These are phyloP conservation scores for Tribonema minus DNA, from an alignment of 108 stramenopile species.

Conservation along the genomic window DNA sequence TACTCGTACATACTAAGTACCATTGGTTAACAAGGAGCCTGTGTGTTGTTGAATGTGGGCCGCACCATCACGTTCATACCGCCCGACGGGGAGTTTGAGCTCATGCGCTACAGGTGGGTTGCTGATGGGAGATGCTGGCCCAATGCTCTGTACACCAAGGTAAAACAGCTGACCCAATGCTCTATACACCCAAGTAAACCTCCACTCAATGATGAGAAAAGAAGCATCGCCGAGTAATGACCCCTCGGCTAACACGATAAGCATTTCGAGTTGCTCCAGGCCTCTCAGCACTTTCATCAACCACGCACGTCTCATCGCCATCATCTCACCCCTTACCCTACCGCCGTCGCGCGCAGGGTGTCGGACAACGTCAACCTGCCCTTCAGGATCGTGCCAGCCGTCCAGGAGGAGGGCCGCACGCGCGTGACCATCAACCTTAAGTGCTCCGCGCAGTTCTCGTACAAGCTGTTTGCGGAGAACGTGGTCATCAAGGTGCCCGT, in stretches of 20 bases:
- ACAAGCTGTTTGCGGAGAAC: constrained; percentile 84
- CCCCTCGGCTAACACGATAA: background rate
- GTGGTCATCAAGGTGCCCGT: constrained; percentile 94
- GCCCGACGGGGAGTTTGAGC: constrained; percentile 98
- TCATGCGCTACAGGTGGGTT: constrained; percentile 72
- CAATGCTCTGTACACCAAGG: too few species aligned
- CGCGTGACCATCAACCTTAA: constrained; percentile 89
- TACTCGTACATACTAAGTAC: background rate
- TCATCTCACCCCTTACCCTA: background rate
- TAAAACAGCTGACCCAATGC: background rate
- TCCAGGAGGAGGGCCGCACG: constrained; percentile 87
- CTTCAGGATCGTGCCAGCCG: constrained; percentile 87
- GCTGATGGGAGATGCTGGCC: background rate
- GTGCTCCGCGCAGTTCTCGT: constrained; percentile 83
- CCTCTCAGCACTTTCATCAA: background rate
- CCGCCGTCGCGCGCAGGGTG: constrained; percentile 60
- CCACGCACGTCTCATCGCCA: background rate
- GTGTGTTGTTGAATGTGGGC: background rate
- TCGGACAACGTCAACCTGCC: constrained; percentile 91
- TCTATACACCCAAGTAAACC: background rate
- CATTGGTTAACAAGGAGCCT: background rate
- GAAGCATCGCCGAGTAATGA: too few species aligned
- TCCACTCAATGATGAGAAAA: background rate
- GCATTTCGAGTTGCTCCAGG: background rate
- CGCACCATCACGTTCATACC: constrained; percentile 88